These are phyloP conservation scores for Rhododendron mucronatum DNA, from an alignment of 148 eudicot genomes.

Conservation along the genomic window DNA sequence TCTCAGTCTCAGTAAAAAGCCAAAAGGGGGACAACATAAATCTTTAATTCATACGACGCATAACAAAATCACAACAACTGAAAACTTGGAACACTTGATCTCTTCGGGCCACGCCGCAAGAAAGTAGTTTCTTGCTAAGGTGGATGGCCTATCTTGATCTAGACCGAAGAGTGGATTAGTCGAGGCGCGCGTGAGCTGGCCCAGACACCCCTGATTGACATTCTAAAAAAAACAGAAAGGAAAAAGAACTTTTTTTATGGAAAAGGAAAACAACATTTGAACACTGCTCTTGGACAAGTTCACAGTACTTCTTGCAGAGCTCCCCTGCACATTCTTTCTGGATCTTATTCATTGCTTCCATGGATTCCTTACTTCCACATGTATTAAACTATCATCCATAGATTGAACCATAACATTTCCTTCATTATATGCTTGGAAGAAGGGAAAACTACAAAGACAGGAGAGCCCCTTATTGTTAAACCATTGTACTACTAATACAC, in stretches of 20 bases:
- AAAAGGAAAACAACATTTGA: neutral
- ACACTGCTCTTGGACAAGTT: neutral
- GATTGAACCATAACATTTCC: neutral
- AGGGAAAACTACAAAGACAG: neutral
- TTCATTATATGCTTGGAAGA: conserved; percentile 1
- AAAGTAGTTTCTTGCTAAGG: neutral
- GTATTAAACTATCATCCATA: neutral
- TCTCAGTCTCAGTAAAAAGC: neutral
- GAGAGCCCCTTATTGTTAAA: neutral
- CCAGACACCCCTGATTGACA: neutral
- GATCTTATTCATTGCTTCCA: neutral
- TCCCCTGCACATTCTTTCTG: neutral
- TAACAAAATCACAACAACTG: neutral
- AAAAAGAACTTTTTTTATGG: neutral
- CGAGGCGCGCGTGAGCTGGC: neutral
- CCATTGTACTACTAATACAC: neutral
- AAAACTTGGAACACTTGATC: neutral
- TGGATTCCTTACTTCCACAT: neutral
- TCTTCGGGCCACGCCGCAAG: neutral
- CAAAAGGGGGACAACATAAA: neutral
- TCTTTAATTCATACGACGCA: neutral
- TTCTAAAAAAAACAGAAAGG: neutral
- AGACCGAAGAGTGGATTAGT: neutral
- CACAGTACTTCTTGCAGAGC: neutral
- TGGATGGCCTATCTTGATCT: neutral